Evolutionary conservation across 2,329 filamentous ascomycete genomes (phyloP), one percentile per base, ranked within the genome.

Genomic region (Dactylonectria estremocensis): DNA sequence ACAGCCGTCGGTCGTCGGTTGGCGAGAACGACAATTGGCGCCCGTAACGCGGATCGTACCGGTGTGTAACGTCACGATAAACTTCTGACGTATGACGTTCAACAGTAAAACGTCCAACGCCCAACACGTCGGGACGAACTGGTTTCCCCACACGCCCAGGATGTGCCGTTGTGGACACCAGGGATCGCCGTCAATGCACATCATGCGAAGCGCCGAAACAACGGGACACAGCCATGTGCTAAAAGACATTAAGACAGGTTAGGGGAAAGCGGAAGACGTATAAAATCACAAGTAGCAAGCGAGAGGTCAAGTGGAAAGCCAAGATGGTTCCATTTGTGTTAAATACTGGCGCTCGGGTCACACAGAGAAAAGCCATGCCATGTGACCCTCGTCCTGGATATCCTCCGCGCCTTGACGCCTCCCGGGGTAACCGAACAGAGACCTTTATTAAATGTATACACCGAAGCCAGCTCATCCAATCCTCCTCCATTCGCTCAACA

Each of bases 361-460:
- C 65, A 58, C 63, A 64, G 61, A 74, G 64, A 72, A 63, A 72
- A 72, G 68, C 71, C 73, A 64, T 28, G 24, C 24, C 24, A 28
- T 45, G 40, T 63, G 50, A 67, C 64, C 53, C 61, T 71, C 68
- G 55, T 67, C 66, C 71, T 55, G 67, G 68, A 62, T 67, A 70
- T 72, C 60, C 64, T 71, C 72, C 72, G 43, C 56, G 69, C 69
- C 73, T 56, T 54, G 73, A 75, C 73, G 73, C 73, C 73, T 74
- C 68, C 67, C 70, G 66, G 73, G 69, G 68, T 75, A 75, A 75
- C 71, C 71, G 72, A 69, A 75, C 74, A 75, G 69, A 75, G 69
- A 69, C 66, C 72, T 61, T 66, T 56, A 73, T 73, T 74, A 74
- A 73, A 72, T 70, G 46, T 75, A 69, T 75, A 72, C 72, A 75